Conservation (phyloP, 768 basidiomycete species). For the Ramaria sp. region DNA sequence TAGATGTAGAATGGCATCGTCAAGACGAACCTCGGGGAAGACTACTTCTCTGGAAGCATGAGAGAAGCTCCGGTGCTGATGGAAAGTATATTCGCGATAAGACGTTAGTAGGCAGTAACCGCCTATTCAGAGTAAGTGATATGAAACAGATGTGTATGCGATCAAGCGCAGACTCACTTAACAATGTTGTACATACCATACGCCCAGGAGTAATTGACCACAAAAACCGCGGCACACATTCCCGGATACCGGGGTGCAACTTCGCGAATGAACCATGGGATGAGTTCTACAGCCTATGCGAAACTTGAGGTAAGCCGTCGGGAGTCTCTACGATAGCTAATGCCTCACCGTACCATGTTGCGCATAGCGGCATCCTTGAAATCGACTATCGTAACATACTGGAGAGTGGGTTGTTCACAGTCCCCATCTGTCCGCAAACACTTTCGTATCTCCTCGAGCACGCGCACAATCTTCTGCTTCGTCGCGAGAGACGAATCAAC, state of each 20-base stretch:
- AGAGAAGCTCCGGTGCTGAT: slow-evolving; percentile 40
- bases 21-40: slow-evolving; percentile 47
- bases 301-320: slow-evolving; percentile 10
- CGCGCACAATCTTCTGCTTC: slow-evolving; percentile 34
- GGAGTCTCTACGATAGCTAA: neutral
- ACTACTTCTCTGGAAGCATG: slow-evolving; percentile 38
- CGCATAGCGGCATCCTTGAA: slow-evolving; percentile 45
- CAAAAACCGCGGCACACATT: slow-evolving; percentile 67
- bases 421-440: slow-evolving; percentile 28
- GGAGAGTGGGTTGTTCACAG: slow-evolving; percentile 34
- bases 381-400: slow-evolving; percentile 62
- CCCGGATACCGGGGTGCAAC: slow-evolving; percentile 64
- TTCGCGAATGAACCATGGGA: slow-evolving; percentile 56
- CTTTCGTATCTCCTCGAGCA: slow-evolving; percentile 47
- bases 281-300: slow-evolving; percentile 45
- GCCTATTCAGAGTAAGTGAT: slow-evolving; percentile 26
- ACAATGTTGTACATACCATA: slow-evolving; percentile 60
- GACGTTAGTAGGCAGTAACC: slow-evolving; percentile 47
- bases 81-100: slow-evolving; percentile 60
- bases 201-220: slow-evolving; percentile 67
- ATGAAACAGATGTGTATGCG: neutral
- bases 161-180: slow-evolving; percentile 36
- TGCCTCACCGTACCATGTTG: slow-evolving; percentile 31
- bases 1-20: slow-evolving; percentile 9
- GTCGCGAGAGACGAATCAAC: slow-evolving; percentile 26